These are phyloP conservation scores for Neurospora terricola DNA, from an alignment of 495 filamentous ascomycete species.

Conservation along the genomic window DNA sequence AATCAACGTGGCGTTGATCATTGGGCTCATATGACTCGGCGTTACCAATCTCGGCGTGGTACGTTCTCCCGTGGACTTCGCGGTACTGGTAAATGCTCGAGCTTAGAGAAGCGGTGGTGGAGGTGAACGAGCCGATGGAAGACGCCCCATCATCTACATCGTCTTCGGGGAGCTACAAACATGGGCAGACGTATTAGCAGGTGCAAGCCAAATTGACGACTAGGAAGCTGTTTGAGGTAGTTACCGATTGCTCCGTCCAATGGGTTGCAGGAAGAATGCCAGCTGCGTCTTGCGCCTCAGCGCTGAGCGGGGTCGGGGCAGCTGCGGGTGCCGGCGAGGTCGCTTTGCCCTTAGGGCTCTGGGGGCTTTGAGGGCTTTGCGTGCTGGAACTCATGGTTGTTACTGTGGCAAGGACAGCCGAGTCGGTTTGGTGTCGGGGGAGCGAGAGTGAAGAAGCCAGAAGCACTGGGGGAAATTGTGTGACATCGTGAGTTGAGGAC, in stretches of 20 bases:
- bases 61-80: conserved; percentile 1
- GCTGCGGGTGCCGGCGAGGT: neutral
- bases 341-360: neutral
- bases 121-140: neutral
- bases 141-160: neutral
- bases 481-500: neutral
- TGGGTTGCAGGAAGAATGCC: conserved; percentile 1
- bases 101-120: neutral
- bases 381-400: neutral
- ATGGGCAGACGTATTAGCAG: neutral
- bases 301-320: neutral
- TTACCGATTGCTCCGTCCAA: neutral
- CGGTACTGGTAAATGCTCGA: neutral
- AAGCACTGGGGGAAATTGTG: neutral
- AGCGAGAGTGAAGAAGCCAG: neutral
- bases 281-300: neutral
- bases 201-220: neutral
- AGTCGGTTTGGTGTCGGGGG: neutral
- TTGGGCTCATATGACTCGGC: conserved; percentile 26
- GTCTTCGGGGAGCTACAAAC: neutral
- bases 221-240: neutral
- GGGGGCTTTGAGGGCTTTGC: neutral
- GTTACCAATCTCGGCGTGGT: conserved; percentile 17
- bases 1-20: conserved; percentile 23
- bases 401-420: neutral